Base-by-base conservation (phyloP, 164 flowering plant species). In the Stephania yunnanensis region DNA sequence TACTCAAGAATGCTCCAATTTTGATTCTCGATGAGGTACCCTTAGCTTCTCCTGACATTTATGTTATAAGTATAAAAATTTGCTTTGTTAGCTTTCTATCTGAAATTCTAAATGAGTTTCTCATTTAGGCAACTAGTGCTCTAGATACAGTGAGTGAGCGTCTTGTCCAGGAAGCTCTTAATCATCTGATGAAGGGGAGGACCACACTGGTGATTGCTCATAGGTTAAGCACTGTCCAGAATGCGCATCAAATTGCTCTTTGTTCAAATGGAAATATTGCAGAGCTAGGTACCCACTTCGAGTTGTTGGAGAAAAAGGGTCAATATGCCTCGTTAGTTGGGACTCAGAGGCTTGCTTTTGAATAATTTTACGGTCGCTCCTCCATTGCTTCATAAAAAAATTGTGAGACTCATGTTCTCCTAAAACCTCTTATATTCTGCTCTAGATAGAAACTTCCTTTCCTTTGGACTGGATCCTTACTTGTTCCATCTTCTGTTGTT, bases 161-260 rank as follows among this genome's bases (percentile, higher is more conserved):
- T 25, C 79, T 95, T 78, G 98, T 93, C 46, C 98, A 95, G 86
- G 92, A 87, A 65, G 97, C 98, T 42, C 87, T 93, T 74, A 83
- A 87, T 81, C 90, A 80, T 74, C 85, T 93, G 75, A 92, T 93
- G 97, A 91, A 90, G 79, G 98, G 90, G 61, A 87, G 97, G 79
- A 93, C 98, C 68, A 91, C 98, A 50, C 82, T 95, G 84, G 97
- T 95, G 72, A 91, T 95, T 80, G 98, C 97, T 76, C 99, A 95
- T 81, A 83, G 97, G 76, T 82, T 95, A 83, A 93, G 99, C 85
- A 95, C 99, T 6, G 99, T 95, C 74, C 98, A 93, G 80, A 93
- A 90, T 84, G 99, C 99, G 7, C 81, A 92, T 78, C 97, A 87
- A 79, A 95, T 95, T 76, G 99, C 98, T 42, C 78, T 95, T 69